Conservation (phyloP, 495 filamentous ascomycete species). For the Trichoderma orchidacearum region DNA sequence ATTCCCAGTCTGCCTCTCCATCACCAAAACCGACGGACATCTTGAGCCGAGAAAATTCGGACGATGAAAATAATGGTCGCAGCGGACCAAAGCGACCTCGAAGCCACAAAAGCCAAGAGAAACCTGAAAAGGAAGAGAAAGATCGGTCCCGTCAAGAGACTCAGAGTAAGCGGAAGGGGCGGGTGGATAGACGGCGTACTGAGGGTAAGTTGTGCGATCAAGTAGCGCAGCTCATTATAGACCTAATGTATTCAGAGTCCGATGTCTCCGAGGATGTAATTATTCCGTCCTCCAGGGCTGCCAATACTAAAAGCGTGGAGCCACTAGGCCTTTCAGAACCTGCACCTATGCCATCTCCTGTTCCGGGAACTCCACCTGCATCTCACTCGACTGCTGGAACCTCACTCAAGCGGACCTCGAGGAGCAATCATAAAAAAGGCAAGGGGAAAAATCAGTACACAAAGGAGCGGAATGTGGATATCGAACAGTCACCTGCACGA, state of each 20-base stretch:
- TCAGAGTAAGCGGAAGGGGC: constrained; percentile 60
- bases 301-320: constrained; percentile 7
- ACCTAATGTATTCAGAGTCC: constrained; percentile 30
- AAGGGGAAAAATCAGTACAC: constrained; percentile 83
- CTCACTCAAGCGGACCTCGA: constrained; percentile 51
- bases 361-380: constrained; percentile 36
- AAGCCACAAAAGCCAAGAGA: constrained; percentile 49
- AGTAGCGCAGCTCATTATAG: constrained; percentile 6
- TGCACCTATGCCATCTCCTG: constrained; percentile 9
- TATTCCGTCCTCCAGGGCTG: constrained; percentile 25
- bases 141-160: constrained; percentile 56
- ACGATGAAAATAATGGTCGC: constrained; percentile 46
- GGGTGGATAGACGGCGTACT: constrained; percentile 55
- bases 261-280: constrained; percentile 46
- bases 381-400: constrained; percentile 27
- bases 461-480: constrained; percentile 52
- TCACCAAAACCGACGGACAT: constrained; percentile 23
- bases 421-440: constrained; percentile 48
- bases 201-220: constrained; percentile 47
- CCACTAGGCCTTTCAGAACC: constrained; percentile 7
- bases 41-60: constrained; percentile 48
- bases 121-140: constrained; percentile 58
- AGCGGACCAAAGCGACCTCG: constrained; percentile 52
- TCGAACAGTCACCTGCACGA: constrained; percentile 51
- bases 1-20: constrained; percentile 55